Evolutionary conservation across 352 stramenopile genomes (phyloP), one percentile per base, ranked within the genome.

Genomic region (Phytophthora pisi): DNA sequence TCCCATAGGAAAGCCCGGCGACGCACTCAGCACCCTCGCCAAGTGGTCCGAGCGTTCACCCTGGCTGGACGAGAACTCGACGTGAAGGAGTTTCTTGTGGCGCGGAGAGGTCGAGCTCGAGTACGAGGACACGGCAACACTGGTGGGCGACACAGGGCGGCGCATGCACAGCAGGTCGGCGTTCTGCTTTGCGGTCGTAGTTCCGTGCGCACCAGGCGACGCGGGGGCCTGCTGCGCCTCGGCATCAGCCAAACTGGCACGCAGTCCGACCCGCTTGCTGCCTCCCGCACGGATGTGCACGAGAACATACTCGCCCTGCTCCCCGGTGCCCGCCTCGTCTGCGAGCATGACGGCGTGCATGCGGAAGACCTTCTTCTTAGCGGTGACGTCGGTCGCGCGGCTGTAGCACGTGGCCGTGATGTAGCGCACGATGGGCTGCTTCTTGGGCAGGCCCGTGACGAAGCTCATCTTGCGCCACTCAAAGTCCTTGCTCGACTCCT

Each of bases 401-500:
- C 81, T 40, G 60, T 90, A 92, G 70, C 84, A 92, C 31, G 84
- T 91, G 45, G 84, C 84, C 7, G 84, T 92, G 47, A 92, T 88
- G 79, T 91, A 91, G 49, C 82, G 81, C 51, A 92, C 84, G 4
- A 91, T 54, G 4, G 84, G 79, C 51, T 89, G 73, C 67, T 91
- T 90, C 76, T 91, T 92, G 2, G 84, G 82, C 46, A 92, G 55
- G 0, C 78, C 84, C n/a, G 84, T 92, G 42, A 92, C 82, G 56
- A 92, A 92, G 67, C 81, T 90, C 84, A 91, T 92, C 57, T 92
- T 92, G 60, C 84, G 82, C 84, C 84, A 92, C 57, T 90, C 82
- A 65, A 89, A 92, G 58, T 92, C 82, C 64, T 90, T 92, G 69
- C 77, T 89, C 52, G 66, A 74, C 50, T 81, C 71, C 45, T 80